Evolutionary conservation across 1,139 yeast genomes (phyloP).

Genomic region (Hemisphaericaspora xylanilytica): DNA sequence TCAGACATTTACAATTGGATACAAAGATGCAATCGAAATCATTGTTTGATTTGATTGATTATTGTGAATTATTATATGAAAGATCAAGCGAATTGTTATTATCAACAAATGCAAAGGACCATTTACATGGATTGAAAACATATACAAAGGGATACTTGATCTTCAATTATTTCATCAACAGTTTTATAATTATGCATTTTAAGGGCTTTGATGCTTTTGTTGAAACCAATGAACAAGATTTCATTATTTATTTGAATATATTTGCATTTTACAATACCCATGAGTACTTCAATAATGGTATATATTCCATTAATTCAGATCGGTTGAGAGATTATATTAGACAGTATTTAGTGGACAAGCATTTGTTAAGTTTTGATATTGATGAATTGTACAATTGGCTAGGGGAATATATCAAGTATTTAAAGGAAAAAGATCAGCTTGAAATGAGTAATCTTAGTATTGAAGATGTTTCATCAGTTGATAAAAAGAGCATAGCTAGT

Average conservation of each 20-base stretch:
- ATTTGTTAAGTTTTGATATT: conserved; percentile 37
- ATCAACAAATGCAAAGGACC: conserved; percentile 16
- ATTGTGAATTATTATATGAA: conserved; percentile 43
- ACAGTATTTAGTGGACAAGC: conserved; percentile 30
- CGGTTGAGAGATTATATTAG: conserved; percentile 29
- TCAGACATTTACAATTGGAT: conserved; percentile 38
- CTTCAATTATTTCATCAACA: conserved; percentile 44
- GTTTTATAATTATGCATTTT: conserved; percentile 44
- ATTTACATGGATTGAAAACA: conserved; percentile 21
- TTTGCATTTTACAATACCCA: conserved; percentile 42
- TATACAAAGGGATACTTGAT: conserved; percentile 43
- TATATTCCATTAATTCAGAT: conserved; percentile 23
- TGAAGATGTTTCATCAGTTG: neutral
- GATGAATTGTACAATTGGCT: conserved; percentile 41
- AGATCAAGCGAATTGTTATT: conserved; percentile 17
- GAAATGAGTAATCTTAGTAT: neutral
- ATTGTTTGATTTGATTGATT: conserved; percentile 44
- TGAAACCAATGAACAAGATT: conserved; percentile 38
- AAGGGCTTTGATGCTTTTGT: conserved; percentile 45
- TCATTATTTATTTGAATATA: conserved; percentile 43
- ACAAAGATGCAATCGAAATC: conserved; percentile 29
- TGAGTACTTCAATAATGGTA: conserved; percentile 22
- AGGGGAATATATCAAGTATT: conserved; percentile 40
- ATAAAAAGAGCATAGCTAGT: neutral
- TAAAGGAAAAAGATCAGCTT: conserved; percentile 30